Evolutionary conservation across 2,329 filamentous ascomycete genomes (phyloP), one percentile per base, ranked within the genome.

Genomic region (Alternaria atra): DNA sequence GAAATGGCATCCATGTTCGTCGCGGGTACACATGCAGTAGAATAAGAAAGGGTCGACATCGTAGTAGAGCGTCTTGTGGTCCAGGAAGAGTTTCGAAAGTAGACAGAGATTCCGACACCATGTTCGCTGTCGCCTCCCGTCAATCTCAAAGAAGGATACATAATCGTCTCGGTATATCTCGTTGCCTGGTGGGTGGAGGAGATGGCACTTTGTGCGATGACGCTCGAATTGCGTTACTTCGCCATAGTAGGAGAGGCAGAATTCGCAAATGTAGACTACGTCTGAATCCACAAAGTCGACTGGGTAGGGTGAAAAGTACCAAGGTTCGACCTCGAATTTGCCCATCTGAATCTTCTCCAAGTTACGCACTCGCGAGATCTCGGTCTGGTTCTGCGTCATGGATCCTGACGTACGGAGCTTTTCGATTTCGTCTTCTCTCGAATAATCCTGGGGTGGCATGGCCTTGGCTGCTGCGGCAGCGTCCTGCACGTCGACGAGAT

Each of bases 31-130:
- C 94, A 99, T 97, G 78, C 97, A 94, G 80, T 99, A 99, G 83
- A 99, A 99, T 35, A 99, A 82, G 76, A 99, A 99, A 0, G 95
- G 95, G 66, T 99, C 95, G n/a, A 99, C 95, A 72, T 99, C 95
- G 82, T 99, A 99, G 83, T 97, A 99, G 7, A 99, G 88, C 5
- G 95, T 98, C 80, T 99, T 99, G 79, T 97, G 96, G 68, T 97
- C 95, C 37, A 99, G 85, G 76, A 99, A 99, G 81, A 98, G 92
- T 75, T 99, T 99, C 23, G 91, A 95, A 15, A 99, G 84, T 9
- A 99, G 84, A 78, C 95, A 99, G 5, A 99, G 85, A 70, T 99
- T 99, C 53, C 96, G 91, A 74, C 95, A 99, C 89, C 95, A 99
- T 1, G 94, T 97, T 4, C 94, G 88, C 76, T 99, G 96, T 59